phyloP scores from a whole-genome alignment of 2,329 filamentous ascomycete genomes.

The Fusarium odoratissimum region DNA sequence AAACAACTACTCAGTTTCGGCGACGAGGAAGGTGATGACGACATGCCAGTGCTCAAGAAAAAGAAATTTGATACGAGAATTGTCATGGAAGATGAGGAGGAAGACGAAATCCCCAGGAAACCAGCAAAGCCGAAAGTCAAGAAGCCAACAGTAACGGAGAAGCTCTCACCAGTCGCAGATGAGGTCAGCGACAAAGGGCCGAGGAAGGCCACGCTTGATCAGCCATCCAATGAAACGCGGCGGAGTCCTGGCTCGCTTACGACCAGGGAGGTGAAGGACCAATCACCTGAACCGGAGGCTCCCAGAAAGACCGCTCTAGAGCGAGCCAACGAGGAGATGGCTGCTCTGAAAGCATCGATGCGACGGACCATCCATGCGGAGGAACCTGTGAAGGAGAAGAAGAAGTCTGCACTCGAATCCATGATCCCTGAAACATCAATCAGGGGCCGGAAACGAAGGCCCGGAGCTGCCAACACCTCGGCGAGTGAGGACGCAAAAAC shows the following conservation, averaged over 20 bases:
- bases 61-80: constrained; percentile 83
- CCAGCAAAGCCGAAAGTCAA: constrained; percentile 44
- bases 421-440: constrained; percentile 80
- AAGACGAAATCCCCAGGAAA: constrained; percentile 47
- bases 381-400: constrained; percentile 64
- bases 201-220: neutral
- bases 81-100: constrained; percentile 65
- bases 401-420: constrained; percentile 75
- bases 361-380: constrained; percentile 68
- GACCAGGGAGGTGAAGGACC: constrained; percentile 26
- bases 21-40: constrained; percentile 70
- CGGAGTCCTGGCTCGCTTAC: constrained; percentile 25
- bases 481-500: constrained; percentile 71
- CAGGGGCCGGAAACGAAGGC: constrained; percentile 75
- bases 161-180: constrained; percentile 26
- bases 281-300: constrained; percentile 45
- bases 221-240: constrained; percentile 17
- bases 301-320: constrained; percentile 68
- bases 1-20: constrained; percentile 85
- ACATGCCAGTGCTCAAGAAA: constrained; percentile 74
- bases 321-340: constrained; percentile 82
- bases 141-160: constrained; percentile 45
- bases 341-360: constrained; percentile 84
- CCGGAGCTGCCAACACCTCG: constrained; percentile 63
- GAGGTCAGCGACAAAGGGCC: constrained; percentile 9